Conservation (phyloP, 768 basidiomycete genomes). For the Erythrobasidium yunnanense region DNA sequence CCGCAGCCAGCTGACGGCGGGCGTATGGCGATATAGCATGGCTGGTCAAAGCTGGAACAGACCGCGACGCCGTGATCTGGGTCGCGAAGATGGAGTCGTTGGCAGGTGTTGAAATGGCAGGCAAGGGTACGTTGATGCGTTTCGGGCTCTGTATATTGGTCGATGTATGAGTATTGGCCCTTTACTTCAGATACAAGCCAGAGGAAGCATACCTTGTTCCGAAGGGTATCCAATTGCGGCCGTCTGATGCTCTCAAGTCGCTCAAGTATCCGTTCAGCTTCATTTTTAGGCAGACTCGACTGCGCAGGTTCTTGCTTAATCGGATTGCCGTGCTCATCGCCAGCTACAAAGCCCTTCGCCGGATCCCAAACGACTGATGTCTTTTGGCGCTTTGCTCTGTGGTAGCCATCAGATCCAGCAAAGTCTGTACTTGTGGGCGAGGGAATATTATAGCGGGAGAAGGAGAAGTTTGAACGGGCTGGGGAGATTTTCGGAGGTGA, state of each 20-base stretch:
- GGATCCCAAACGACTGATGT: slow-evolving; percentile 14
- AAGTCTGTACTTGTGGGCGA: slow-evolving; percentile 17
- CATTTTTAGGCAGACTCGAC: not conserved
- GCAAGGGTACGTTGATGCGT: slow-evolving; percentile 13
- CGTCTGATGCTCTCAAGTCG: slow-evolving; percentile 7
- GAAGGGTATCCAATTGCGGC: slow-evolving; percentile 5
- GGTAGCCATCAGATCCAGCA: not conserved
- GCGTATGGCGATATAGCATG: slow-evolving; percentile 16
- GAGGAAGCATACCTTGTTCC: slow-evolving; percentile 2
- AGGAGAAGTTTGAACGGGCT: not conserved
- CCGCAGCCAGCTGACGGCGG: not conserved
- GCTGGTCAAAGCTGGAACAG: not conserved
- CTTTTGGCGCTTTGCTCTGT: slow-evolving; percentile 1
- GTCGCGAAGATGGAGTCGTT: slow-evolving; percentile 15
- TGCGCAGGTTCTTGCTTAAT: not conserved
- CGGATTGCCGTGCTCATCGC: not conserved
- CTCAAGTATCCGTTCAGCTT: slow-evolving; percentile 12
- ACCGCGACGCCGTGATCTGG: slow-evolving; percentile 2
- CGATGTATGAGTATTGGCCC: not conserved
- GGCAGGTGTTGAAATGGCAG: not conserved
- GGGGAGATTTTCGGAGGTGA: slow-evolving; percentile 15
- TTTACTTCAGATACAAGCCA: not conserved
- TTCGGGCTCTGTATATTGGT: slow-evolving; percentile 3
- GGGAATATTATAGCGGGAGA: not conserved
- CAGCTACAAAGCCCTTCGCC: not conserved